phyloP scores from a whole-genome alignment of 208 protist species.

The Lotmaria passim region DNA sequence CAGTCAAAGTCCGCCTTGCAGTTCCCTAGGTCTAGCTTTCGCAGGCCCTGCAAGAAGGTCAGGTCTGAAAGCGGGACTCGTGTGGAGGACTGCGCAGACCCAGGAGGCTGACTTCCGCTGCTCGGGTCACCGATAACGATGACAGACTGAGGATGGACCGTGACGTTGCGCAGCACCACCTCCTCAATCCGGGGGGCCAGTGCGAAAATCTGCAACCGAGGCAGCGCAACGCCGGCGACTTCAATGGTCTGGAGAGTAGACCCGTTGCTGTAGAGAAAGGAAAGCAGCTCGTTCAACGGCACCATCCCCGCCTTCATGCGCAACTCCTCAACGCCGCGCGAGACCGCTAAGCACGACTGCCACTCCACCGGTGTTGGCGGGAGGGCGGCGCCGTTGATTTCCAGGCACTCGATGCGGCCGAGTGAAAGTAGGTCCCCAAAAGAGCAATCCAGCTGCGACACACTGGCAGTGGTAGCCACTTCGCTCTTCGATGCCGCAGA shows the following conservation, averaged over 20 bases:
- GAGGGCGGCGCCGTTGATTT: slow-evolving; percentile 24
- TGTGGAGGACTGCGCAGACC: neutral
- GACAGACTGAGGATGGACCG: slow-evolving; percentile 26
- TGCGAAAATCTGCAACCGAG: slow-evolving; percentile 32
- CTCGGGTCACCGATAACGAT: neutral
- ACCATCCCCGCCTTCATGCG: slow-evolving; percentile 22
- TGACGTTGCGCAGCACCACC: slow-evolving; percentile 29
- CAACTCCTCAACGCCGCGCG: slow-evolving; percentile 18
- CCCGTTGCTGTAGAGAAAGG: slow-evolving; percentile 24
- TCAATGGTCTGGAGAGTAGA: slow-evolving; percentile 27
- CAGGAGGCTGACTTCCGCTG: neutral
- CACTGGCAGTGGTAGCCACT: slow-evolving; percentile 1
- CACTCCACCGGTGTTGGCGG: slow-evolving; percentile 12
- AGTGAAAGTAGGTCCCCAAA: slow-evolving; percentile 36
- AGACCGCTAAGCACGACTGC: slow-evolving; percentile 19
- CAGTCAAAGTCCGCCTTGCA: slow-evolving; percentile 22
- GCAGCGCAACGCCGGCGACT: slow-evolving; percentile 20
- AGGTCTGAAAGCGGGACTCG: slow-evolving; percentile 27
- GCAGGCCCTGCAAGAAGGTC: slow-evolving; percentile 7
- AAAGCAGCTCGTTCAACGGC: slow-evolving; percentile 34
- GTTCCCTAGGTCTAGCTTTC: slow-evolving; percentile 25
- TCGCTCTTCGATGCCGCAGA: slow-evolving; percentile 14
- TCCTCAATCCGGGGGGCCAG: slow-evolving; percentile 24
- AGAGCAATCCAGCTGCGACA: slow-evolving; percentile 18
- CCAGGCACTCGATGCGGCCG: slow-evolving; percentile 24